A percentile compares a stretch with the other conserved stretches of the same genome.
phyloP scores from a whole-genome alignment of 805 yeast species.

The Ogataea pignaliae region DNA sequence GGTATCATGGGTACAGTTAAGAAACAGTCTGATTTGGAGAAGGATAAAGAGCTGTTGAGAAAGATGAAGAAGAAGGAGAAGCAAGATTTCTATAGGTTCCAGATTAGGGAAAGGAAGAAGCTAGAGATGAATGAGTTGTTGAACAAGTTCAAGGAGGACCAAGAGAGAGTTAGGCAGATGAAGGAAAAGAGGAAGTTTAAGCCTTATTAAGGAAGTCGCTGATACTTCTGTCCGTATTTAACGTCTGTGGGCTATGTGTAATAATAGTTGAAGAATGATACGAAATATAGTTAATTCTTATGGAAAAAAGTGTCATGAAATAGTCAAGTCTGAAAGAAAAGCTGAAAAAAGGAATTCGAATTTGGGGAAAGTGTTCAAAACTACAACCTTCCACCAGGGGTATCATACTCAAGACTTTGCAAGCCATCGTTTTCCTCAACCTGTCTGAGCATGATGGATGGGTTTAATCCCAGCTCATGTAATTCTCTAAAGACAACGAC shows the following conservation, averaged over 20 bases:
- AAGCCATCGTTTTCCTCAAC: slow-evolving; percentile 49
- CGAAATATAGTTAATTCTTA: too few species aligned
- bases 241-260: too few species aligned
- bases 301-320: neutral
- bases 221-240: too few species aligned
- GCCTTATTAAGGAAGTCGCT: slow-evolving; percentile 63
- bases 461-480: slow-evolving; percentile 80
- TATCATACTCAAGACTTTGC: slow-evolving; percentile 21
- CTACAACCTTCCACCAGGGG: slow-evolving; percentile 41
- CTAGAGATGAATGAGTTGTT: slow-evolving; percentile 85
- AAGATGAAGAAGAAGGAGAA: slow-evolving; percentile 72
- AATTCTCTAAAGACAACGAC: slow-evolving; percentile 79
- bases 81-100: slow-evolving; percentile 92
- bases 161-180: slow-evolving; percentile 74
- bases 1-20: slow-evolving; percentile 55
- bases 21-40: slow-evolving; percentile 24
- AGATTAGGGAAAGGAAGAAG: slow-evolving; percentile 89
- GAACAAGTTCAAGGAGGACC: slow-evolving; percentile 83
- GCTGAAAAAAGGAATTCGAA: neutral
- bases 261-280: too few species aligned
- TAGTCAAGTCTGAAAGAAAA: neutral
- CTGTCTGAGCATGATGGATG: slow-evolving; percentile 88
- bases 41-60: slow-evolving; percentile 34
- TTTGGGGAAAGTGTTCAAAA: neutral
- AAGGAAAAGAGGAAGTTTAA: slow-evolving; percentile 77